phyloP scores from a whole-genome alignment of 2,329 filamentous ascomycete species.

The Microdochium trichocladiopsis region DNA sequence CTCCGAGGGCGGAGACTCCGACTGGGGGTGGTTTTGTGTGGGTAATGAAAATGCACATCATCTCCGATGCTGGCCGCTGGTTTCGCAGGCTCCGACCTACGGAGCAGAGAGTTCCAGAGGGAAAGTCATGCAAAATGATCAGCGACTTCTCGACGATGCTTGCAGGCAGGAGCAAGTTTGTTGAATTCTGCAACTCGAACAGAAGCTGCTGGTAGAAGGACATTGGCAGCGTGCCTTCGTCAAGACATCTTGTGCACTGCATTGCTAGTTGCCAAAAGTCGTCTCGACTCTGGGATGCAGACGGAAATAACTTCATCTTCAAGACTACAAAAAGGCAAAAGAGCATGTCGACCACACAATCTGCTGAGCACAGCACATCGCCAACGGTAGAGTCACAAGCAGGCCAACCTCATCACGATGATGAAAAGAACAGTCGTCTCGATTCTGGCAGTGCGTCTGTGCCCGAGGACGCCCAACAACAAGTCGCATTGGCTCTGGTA shows the following conservation, averaged over 20 bases:
- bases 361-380: no score
- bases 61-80: not conserved
- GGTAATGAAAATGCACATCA: not conserved
- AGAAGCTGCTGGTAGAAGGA: no score
- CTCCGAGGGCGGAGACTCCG: not conserved
- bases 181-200: no score
- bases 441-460: not conserved
- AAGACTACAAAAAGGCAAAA: not conserved
- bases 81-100: not conserved
- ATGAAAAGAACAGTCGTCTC: not conserved
- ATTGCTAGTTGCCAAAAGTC: no score
- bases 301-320: no score
- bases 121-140: not conserved
- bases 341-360: no score
- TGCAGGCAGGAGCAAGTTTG: no score
- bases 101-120: not conserved
- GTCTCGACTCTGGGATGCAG: no score
- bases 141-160: not conserved
- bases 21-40: not conserved
- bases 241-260: not conserved
- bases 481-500: not conserved
- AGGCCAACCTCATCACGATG: not conserved
- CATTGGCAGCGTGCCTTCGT: not conserved
- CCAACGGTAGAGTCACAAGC: no score
- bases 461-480: not conserved